Base-by-base conservation (phyloP, 768 basidiomycete species). In the Trametes gibbosa region DNA sequence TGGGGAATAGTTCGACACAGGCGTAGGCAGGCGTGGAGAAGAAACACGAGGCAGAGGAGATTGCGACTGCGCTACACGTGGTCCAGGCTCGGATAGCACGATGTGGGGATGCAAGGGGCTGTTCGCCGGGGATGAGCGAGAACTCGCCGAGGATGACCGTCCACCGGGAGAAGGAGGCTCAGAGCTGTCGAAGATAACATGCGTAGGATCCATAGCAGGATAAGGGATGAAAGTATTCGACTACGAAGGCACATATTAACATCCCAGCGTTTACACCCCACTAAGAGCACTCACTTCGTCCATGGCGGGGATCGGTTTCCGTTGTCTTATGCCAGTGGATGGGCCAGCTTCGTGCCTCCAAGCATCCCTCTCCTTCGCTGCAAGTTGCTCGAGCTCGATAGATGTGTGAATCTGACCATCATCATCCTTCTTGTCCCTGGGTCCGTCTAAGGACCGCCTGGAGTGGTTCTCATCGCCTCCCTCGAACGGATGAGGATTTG, bases 301-400 rank as follows among this genome's bases (percentile, higher is more conserved):
- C 53, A 83, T 65, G 9, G 75, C 64, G 58, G 67, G 66, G n/a
- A 62, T 66, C n/a, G 66, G 63, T 37, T 51, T 66, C 17, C 63
- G 61, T n/a, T 64, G 63, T 32, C 68, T 46, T 2, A 69, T 58
- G 16, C 50, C 52, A 21, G 62, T 40, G 9, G 74, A 58, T 68
- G 71, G 53, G 25, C 76, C 69, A 0, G 76, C 74, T 52, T 78
- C 72, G 13, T 70, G 76, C 56, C 82, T 72, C 85, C 85, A 84
- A 69, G 81, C 80, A 19, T 73, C 72, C 12, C 82, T 76, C 63
- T 85, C 83, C 50, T 68, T 74, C 6, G 80, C 74, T 43, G 78
- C 74, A 42, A 85, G 73, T n/a, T 76, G 74, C 43, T 83, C 81
- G 4, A 88, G 73, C 66, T 85, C 84, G 25, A 82, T 69, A 16